Conservation (phyloP, 1,284 basidiomycete species). For the Ceratobasidium papillatum region DNA sequence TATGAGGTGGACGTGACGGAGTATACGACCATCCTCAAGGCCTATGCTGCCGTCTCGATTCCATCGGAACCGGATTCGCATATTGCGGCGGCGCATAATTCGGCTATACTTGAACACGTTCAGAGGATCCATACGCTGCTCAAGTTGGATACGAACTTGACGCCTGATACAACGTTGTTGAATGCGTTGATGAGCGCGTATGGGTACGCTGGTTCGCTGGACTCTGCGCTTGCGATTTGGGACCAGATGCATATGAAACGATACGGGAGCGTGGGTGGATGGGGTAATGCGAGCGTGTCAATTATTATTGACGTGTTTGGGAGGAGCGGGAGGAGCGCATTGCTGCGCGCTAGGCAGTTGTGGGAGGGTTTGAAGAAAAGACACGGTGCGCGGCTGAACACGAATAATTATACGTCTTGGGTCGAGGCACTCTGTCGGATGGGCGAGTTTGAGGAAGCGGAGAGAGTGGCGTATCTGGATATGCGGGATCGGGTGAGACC, state of each 20-base stretch:
- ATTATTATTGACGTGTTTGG: constrained; percentile 88
- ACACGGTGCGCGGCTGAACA: constrained; percentile 1
- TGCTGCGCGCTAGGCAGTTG: constrained; percentile 18
- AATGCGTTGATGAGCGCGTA: constrained; percentile 94
- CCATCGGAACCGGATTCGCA: constrained; percentile 26
- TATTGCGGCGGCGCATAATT: constrained; percentile 27
- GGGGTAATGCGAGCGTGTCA: constrained; percentile 74
- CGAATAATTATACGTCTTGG: constrained; percentile 40
- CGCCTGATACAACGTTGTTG: constrained; percentile 79
- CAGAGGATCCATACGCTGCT: constrained; percentile 81
- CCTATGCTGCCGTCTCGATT: constrained; percentile 51
- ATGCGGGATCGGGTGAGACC: constrained; percentile 14
- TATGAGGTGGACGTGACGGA: constrained; percentile 66
- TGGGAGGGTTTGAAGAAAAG: constrained; percentile 8
- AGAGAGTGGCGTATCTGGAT: constrained; percentile 38
- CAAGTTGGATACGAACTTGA: constrained; percentile 76
- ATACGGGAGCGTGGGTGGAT: constrained; percentile 59
- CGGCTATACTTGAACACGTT: constrained; percentile 53
- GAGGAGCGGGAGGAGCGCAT: neutral
- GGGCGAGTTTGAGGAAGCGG: constrained; percentile 36
- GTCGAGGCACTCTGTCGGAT: constrained; percentile 39
- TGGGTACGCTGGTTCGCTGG: constrained; percentile 74
- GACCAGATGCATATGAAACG: constrained; percentile 69
- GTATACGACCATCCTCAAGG: constrained; percentile 75
- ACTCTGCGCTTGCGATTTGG: constrained; percentile 82